Conservation (phyloP, 176 grass and related monocot genomes). For the Cenchrus fungigraminus region DNA sequence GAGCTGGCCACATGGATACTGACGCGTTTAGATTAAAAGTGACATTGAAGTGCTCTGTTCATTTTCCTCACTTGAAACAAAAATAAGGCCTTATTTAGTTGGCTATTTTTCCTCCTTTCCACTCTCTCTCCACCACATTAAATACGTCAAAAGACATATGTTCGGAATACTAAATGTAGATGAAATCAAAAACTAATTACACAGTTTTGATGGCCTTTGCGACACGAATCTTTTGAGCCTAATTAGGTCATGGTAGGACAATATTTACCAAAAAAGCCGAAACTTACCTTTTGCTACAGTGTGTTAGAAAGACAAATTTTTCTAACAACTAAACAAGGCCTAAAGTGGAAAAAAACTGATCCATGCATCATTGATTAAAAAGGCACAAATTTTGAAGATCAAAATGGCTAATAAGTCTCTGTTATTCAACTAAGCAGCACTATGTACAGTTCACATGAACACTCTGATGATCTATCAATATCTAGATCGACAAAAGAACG, state of each 20-base stretch:
- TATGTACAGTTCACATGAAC: slow-evolving; percentile 48
- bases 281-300: too few species aligned
- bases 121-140: too few species aligned
- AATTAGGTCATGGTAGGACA: too few species aligned
- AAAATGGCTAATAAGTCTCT: not conserved
- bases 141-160: too few species aligned
- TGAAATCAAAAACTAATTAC: too few species aligned
- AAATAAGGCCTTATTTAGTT: not conserved
- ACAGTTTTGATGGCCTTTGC: too few species aligned
- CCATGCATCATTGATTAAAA: not conserved
- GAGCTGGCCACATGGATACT: not conserved
- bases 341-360: not conserved
- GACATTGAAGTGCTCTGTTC: not conserved
- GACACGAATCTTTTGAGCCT: too few species aligned
- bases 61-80: not conserved
- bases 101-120: too few species aligned
- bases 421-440: not conserved
- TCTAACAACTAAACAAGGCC: too few species aligned
- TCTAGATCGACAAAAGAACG: slow-evolving; percentile 43
- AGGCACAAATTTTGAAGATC: not conserved
- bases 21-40: not conserved
- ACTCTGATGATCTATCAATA: slow-evolving; percentile 8
- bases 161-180: too few species aligned
- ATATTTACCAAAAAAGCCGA: too few species aligned
- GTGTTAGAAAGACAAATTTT: too few species aligned